Percentiles rank a stretch among this genome's conserved stretches.
Evolutionary conservation across 441 rosid genomes (phyloP).

Genomic region (Manihot esculenta): DNA sequence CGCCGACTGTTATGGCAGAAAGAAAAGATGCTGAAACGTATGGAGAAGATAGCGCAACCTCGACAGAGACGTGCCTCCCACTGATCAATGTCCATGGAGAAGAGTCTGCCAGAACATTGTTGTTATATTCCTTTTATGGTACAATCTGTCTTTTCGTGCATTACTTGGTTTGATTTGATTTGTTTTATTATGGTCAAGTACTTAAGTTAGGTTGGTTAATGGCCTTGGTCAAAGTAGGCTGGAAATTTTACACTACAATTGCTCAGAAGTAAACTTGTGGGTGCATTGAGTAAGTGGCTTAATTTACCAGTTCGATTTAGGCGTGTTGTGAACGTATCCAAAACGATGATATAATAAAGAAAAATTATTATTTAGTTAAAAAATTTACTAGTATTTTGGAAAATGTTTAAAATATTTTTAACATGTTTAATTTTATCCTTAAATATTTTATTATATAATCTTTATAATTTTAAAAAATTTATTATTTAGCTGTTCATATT

Average conservation of each 20-base stretch:
- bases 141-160: not conserved
- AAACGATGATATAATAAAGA: too few relatives aligned
- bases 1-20: not conserved
- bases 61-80: constrained; percentile 2
- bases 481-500: too few relatives aligned
- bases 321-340: too few relatives aligned
- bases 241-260: too few relatives aligned
- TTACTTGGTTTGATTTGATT: not conserved
- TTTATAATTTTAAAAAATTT: too few relatives aligned
- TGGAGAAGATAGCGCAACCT: not conserved
- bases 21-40: not conserved
- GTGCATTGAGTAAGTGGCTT: not conserved
- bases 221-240: too few relatives aligned
- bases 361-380: too few relatives aligned
- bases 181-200: not conserved
- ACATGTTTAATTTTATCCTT: too few relatives aligned
- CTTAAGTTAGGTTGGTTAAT: not conserved
- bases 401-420: too few relatives aligned
- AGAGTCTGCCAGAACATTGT: not conserved
- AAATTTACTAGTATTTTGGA: too few relatives aligned
- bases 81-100: not conserved
- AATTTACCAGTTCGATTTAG: not conserved
- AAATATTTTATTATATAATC: too few relatives aligned
- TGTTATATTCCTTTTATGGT: not conserved
- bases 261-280: not conserved